These are phyloP conservation scores for Panicum hallii DNA, from an alignment of 202 grass and related monocot genomes.

Conservation along the genomic window DNA sequence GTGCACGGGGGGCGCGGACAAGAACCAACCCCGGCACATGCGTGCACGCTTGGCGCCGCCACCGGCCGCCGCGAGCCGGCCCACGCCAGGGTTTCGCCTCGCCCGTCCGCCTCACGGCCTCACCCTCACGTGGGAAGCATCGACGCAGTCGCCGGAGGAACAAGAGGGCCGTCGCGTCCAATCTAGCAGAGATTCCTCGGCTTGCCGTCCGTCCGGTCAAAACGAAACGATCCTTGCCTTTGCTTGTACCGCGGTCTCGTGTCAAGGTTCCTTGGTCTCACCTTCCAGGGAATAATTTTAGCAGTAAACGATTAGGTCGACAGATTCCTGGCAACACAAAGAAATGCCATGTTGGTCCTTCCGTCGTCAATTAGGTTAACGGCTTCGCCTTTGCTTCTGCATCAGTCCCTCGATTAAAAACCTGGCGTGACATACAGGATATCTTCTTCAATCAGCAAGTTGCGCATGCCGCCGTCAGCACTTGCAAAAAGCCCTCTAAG, in stretches of 20 bases:
- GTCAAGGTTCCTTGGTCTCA: neutral
- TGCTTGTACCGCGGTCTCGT: neutral
- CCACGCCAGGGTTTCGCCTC: neutral
- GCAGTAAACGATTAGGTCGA: neutral
- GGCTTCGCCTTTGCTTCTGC: conserved; percentile 28
- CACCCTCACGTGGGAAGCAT: neutral
- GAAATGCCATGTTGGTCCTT: neutral
- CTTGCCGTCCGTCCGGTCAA: neutral
- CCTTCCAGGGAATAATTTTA: neutral
- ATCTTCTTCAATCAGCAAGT: neutral
- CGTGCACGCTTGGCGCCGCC: neutral
- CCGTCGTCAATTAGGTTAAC: conserved; percentile 11
- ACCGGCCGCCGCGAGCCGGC: neutral
- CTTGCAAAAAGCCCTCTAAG: neutral
- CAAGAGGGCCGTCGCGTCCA: neutral
- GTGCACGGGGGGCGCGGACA: too few relatives aligned
- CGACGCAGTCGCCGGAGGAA: neutral
- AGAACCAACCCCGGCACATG: neutral
- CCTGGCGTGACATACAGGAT: neutral
- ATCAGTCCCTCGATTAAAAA: neutral
- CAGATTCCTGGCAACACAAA: neutral
- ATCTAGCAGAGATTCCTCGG: conserved; percentile 1
- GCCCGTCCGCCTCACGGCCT: neutral
- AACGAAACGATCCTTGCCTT: neutral
- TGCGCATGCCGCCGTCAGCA: neutral